Percentiles rank a stretch among this genome's conserved stretches.
Evolutionary conservation across 176 grass and related monocot species (phyloP).

Genomic region (Hsuehochloa calcarea): DNA sequence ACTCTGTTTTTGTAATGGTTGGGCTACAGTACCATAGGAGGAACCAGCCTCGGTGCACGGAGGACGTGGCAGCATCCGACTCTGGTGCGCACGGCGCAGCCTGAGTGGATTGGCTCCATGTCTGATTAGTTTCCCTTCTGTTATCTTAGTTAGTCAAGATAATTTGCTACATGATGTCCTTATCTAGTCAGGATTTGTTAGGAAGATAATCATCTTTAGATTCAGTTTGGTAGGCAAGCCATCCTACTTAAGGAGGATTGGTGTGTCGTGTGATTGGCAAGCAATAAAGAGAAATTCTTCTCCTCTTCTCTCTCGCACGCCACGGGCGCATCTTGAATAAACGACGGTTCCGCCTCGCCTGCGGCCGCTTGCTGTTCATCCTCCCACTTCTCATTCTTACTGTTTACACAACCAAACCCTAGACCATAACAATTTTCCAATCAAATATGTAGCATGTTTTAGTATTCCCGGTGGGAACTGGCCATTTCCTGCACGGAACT

Average conservation of each 20-base stretch:
- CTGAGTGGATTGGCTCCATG: neutral
- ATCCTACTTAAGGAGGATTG: neutral
- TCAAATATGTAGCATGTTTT: conserved; percentile 1
- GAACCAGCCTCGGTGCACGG: too few relatives aligned
- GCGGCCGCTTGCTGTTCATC: neutral
- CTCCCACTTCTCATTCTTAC: neutral
- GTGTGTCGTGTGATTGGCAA: neutral
- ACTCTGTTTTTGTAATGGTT: neutral
- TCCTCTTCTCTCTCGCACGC: neutral
- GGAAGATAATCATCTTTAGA: neutral
- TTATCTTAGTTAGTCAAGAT: neutral
- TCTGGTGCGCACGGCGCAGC: neutral
- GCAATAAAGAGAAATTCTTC: neutral
- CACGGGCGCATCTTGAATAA: neutral
- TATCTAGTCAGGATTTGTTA: neutral
- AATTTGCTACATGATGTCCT: neutral
- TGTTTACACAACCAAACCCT: neutral
- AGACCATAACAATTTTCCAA: neutral
- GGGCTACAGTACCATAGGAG: neutral
- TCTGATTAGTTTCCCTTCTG: neutral
- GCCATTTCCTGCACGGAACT: neutral
- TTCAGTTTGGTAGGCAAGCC: neutral
- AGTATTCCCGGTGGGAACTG: neutral
- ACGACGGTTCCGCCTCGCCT: neutral
- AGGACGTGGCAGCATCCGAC: neutral